Evolutionary conservation across 129 eudicot genomes (phyloP).

Genomic region (Glebionis coronaria): DNA sequence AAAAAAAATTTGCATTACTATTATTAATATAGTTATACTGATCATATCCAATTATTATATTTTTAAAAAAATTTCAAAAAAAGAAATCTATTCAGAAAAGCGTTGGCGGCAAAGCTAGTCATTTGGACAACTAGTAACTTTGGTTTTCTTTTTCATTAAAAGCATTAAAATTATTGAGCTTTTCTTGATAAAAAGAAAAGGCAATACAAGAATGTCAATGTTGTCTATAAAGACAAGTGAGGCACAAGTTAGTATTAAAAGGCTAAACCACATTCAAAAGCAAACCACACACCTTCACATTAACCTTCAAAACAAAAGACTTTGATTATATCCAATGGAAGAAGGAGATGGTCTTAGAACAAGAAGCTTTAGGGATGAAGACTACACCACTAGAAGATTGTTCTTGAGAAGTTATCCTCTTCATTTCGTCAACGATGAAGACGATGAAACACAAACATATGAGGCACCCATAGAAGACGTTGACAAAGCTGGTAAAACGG

Average conservation of each 20-base stretch:
- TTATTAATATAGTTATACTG: no score
- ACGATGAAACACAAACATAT: constrained; percentile 7
- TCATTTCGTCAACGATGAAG: constrained; percentile 33
- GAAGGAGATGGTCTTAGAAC: constrained; percentile 45
- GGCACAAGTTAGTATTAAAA: constrained; percentile 34
- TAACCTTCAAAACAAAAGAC: constrained; percentile 12
- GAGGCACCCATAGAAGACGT: background rate
- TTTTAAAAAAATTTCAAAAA: no score
- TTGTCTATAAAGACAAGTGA: constrained; percentile 14
- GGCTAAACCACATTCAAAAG: constrained; percentile 26
- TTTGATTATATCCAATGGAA: constrained; percentile 23
- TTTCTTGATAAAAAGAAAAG: constrained; percentile 6
- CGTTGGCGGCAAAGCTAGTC: no score
- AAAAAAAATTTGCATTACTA: no score
- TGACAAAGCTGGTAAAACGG: background rate
- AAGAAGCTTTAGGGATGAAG: constrained; percentile 76
- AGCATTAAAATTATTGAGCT: background rate
- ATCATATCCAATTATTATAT: no score
- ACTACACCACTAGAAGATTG: constrained; percentile 59
- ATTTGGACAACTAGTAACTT: background rate
- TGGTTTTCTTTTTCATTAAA: background rate
- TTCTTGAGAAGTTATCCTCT: constrained; percentile 85
- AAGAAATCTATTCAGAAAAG: no score
- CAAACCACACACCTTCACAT: constrained; percentile 22
- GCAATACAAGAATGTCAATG: background rate